These are phyloP conservation scores for Rhizopogon vesiculosus DNA, from an alignment of 768 basidiomycete species.

Conservation along the genomic window DNA sequence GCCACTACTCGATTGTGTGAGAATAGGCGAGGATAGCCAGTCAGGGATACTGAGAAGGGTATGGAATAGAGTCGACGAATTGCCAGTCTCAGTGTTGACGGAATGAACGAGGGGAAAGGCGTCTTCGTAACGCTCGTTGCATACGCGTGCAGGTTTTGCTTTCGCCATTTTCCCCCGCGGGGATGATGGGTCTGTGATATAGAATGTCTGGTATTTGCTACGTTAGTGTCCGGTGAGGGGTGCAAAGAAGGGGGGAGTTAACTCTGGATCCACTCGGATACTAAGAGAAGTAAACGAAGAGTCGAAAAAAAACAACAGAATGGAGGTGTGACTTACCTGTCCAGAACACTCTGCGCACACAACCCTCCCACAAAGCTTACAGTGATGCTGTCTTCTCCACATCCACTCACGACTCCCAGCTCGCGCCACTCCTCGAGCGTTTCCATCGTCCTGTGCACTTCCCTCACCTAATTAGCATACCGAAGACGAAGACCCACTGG, in stretches of 20 bases:
- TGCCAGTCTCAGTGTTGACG: neutral
- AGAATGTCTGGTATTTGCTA: constrained; percentile 60
- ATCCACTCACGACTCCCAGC: constrained; percentile 14
- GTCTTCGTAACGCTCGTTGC: constrained; percentile 81
- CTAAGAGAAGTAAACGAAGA: neutral
- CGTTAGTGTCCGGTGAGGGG: neutral
- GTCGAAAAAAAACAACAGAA: neutral
- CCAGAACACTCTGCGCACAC: constrained; percentile 84
- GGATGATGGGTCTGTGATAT: constrained; percentile 52
- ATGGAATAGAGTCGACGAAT: constrained; percentile 3
- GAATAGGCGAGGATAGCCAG: constrained; percentile 23
- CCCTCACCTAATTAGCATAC: constrained; percentile 4
- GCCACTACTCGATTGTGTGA: constrained; percentile 11
- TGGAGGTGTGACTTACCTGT: constrained; percentile 41
- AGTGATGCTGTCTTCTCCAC: constrained; percentile 74
- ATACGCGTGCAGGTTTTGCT: constrained; percentile 70
- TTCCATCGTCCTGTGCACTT: constrained; percentile 1
- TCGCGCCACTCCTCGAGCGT: constrained; percentile 4
- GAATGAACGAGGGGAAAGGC: constrained; percentile 60
- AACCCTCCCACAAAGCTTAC: constrained; percentile 79
- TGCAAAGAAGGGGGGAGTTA: neutral
- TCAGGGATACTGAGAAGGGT: constrained; percentile 22
- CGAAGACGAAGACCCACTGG: neutral
- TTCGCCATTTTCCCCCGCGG: constrained; percentile 35
- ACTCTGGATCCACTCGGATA: neutral